phyloP scores from a whole-genome alignment of 2,329 filamentous ascomycete species.

The Domatiomyces catenatus region DNA sequence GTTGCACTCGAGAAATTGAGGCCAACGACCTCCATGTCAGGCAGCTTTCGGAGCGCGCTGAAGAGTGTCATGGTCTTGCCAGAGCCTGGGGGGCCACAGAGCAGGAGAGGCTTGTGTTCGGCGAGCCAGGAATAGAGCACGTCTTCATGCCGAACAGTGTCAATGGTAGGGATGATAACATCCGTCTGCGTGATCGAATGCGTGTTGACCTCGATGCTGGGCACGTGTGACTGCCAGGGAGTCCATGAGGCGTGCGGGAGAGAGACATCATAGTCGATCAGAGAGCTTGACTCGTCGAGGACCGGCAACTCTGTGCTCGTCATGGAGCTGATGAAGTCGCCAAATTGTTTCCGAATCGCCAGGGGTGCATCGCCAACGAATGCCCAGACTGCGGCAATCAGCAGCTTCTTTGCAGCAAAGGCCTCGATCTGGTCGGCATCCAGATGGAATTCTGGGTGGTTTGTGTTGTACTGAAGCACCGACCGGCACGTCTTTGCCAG shows the following conservation, averaged over 20 bases:
- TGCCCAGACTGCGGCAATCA: constrained; percentile 87
- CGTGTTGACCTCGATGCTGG: constrained; percentile 89
- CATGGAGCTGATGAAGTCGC: constrained; percentile 65
- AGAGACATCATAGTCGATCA: constrained; percentile 90
- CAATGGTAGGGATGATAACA: constrained; percentile 91
- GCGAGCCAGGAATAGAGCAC: constrained; percentile 99
- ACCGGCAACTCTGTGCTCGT: constrained; percentile 76
- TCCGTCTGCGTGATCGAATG: constrained; percentile 97
- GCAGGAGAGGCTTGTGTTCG: constrained; percentile 89
- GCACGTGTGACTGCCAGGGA: constrained; percentile 88
- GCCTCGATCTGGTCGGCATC: constrained; percentile 79
- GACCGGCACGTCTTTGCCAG: constrained; percentile 87
- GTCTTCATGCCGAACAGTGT: constrained; percentile 94
- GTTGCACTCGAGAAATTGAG: constrained; percentile 99
- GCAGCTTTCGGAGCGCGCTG: constrained; percentile 87
- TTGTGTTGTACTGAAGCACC: constrained; percentile 86
- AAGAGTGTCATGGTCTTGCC: constrained; percentile 99
- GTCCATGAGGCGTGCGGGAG: constrained; percentile 80
- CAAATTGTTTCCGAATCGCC: constrained; percentile 71
- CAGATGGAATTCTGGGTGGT: constrained; percentile 85
- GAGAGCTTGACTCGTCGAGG: constrained; percentile 59
- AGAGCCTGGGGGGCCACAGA: constrained; percentile 93
- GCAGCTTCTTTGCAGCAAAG: constrained; percentile 83
- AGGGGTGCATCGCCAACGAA: constrained; percentile 90
- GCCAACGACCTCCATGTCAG: constrained; percentile 97